Evolutionary conservation across 2,329 filamentous ascomycete species (phyloP).

Genomic region (Mycosphaerelloides madeirae): DNA sequence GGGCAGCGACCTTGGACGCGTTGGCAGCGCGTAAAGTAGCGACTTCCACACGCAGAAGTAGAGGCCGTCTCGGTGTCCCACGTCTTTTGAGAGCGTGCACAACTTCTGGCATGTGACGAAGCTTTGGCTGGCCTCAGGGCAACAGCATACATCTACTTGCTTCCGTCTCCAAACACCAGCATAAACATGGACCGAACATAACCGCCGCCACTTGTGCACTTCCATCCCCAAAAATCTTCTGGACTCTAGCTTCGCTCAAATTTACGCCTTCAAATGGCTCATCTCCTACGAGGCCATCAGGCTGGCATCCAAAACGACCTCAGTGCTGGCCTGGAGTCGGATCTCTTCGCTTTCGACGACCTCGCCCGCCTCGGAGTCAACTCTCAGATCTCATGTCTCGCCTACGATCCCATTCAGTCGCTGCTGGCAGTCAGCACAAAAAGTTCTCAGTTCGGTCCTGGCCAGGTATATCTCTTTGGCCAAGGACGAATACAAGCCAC

Average conservation of each 20-base stretch:
- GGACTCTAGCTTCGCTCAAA: neutral
- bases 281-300: slow-evolving; percentile 88
- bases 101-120: no score
- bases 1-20: neutral
- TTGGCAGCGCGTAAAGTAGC: no score
- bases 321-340: slow-evolving; percentile 71
- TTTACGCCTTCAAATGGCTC: slow-evolving; percentile 58
- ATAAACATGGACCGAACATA: neutral
- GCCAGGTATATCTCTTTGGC: slow-evolving; percentile 85
- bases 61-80: no score
- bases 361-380: slow-evolving; percentile 72
- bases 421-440: slow-evolving; percentile 87
- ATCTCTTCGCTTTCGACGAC: slow-evolving; percentile 78
- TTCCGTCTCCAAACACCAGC: neutral
- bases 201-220: neutral
- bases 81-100: no score
- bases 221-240: neutral
- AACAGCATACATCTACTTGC: no score
- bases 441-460: slow-evolving; percentile 77
- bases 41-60: no score
- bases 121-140: no score
- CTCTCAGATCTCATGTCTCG: slow-evolving; percentile 64
- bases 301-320: slow-evolving; percentile 88
- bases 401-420: slow-evolving; percentile 91
- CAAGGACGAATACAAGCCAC: slow-evolving; percentile 73